Base-by-base conservation (phyloP, 495 filamentous ascomycete species). In the Pyrenula aspistea region DNA sequence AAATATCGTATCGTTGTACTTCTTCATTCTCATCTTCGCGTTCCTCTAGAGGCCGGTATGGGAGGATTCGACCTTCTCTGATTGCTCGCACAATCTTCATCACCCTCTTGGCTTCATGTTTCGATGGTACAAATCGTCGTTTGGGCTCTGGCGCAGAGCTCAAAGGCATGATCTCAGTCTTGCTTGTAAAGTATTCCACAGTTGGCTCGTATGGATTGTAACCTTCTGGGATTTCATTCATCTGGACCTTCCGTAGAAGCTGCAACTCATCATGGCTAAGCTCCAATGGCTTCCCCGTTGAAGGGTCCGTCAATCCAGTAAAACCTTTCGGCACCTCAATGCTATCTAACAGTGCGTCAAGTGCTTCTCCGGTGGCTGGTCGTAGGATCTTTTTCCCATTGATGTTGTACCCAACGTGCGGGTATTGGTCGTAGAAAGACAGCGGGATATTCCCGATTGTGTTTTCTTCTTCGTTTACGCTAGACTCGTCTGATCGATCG, bases 31-130 rank as follows among this genome's bases (percentile, higher is more conserved):
- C 81, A 59, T 85, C 82, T 57, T 87, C 82, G 52, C 81, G 79
- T 64, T 92, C 86, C 60, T 82, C 76, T 12, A 87, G 87, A 1
- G 90, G 83, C 66, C 86, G 89, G 71, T 93, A 95, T 19, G 93
- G 93, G 59, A 95, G 74, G 56, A 98, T 98, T 25, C 90, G 83
- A 25, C 94, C 94, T 71, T 97, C 92, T 49, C 85, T 79, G 58
- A 98, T 98, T 22, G 93, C 93, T 66, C 87, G 89, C 47, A 96
- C 93, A 61, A 98, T 85, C 75, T 98, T 97, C 91, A 96, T 96
- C 52, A 98, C 82, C 58, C 91, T 79, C 79, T 96, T 96, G 19
- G 88, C 85, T 73, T 98, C 93, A 63, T 97, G 89, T 71, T 96
- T 96, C n/a, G 94, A 97, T 10, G 94, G 93, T 15, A 97, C 73